Conservation (phyloP, 768 basidiomycete genomes). For the Chiua virens region DNA sequence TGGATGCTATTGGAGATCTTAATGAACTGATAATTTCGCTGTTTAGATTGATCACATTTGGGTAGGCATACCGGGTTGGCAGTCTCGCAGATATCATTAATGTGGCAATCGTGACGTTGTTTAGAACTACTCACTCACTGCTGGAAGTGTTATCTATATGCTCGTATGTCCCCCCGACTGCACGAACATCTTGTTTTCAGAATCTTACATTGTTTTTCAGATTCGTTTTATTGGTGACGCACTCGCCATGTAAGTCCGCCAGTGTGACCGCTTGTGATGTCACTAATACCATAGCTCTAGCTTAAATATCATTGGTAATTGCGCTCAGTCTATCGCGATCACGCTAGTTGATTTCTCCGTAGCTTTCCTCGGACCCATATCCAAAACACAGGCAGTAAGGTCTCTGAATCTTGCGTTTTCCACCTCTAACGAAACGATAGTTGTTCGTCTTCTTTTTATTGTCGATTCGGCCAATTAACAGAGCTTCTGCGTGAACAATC, state of each 20-base stretch:
- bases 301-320: conserved; percentile 11
- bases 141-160: too few relatives aligned
- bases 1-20: too few relatives aligned
- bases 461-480: background rate
- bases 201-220: conserved; percentile 1
- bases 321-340: background rate
- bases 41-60: too few relatives aligned
- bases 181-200: background rate
- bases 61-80: too few relatives aligned
- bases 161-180: too few relatives aligned
- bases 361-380: conserved; percentile 13
- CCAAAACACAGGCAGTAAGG: conserved; percentile 3
- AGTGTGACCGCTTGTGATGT: background rate
- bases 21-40: too few relatives aligned
- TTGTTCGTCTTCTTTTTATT: conserved; percentile 9
- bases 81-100: too few relatives aligned
- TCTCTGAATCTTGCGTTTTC: background rate
- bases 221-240: conserved; percentile 26
- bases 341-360: background rate
- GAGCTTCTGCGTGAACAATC: background rate
- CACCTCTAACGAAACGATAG: conserved; percentile 6
- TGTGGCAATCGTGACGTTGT: too few relatives aligned
- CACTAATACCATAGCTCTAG: background rate
- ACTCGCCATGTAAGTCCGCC: conserved; percentile 14
- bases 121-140: too few relatives aligned